These are phyloP conservation scores for Tylopilus cervinicoccineus DNA, from an alignment of 768 basidiomycete genomes.

Conservation along the genomic window DNA sequence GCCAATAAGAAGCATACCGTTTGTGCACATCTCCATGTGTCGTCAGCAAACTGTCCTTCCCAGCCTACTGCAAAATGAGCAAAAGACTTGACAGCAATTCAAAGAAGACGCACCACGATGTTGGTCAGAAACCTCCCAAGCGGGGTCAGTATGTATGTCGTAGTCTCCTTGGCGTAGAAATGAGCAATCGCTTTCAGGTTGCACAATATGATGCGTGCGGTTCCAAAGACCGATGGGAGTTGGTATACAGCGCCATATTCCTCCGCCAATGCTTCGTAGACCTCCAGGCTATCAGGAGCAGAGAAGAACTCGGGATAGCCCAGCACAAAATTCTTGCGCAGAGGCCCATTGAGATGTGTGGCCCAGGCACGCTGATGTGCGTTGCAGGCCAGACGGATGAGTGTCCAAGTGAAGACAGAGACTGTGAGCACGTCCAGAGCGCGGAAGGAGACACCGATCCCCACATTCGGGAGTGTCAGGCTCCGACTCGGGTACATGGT, in stretches of 20 bases:
- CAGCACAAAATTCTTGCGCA: slow-evolving; percentile 38
- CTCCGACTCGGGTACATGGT: neutral
- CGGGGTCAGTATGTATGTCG: slow-evolving; percentile 27
- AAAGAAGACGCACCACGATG: slow-evolving; percentile 19
- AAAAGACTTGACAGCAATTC: neutral
- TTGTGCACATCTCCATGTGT: slow-evolving; percentile 17
- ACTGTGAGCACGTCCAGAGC: slow-evolving; percentile 10
- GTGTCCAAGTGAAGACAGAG: slow-evolving; percentile 14
- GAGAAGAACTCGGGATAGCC: slow-evolving; percentile 34
- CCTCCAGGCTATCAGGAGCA: slow-evolving; percentile 27
- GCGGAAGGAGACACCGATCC: neutral
- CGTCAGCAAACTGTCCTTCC: slow-evolving; percentile 12
- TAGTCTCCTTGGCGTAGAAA: slow-evolving; percentile 50
- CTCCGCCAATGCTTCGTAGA: slow-evolving; percentile 46
- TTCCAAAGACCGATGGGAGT: slow-evolving; percentile 39
- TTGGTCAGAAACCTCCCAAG: slow-evolving; percentile 28
- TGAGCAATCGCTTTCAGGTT: slow-evolving; percentile 51
- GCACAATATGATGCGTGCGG: slow-evolving; percentile 35
- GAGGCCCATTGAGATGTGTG: slow-evolving; percentile 43
- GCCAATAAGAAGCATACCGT: slow-evolving; percentile 2
- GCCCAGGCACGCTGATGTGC: slow-evolving; percentile 11
- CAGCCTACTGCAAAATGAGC: slow-evolving; percentile 6
- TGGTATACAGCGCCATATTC: slow-evolving; percentile 47
- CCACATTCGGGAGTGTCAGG: neutral
- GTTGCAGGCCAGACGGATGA: slow-evolving; percentile 11